phyloP scores from a whole-genome alignment of 345 rosid genomes.

The Limnanthes douglasii region DNA sequence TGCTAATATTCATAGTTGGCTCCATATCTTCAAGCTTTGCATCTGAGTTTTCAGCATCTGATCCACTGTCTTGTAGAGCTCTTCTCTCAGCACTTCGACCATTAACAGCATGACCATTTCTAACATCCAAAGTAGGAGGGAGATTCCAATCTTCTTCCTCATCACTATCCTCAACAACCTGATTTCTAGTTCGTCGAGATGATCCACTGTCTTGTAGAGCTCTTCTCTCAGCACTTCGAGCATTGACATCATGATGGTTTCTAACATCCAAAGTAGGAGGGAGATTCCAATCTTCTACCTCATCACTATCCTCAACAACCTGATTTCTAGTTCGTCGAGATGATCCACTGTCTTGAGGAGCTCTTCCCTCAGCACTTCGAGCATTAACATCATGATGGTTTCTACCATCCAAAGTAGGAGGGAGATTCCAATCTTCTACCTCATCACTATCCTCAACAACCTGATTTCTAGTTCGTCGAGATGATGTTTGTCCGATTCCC shows the following conservation, averaged over 20 bases:
- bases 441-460: conserved; percentile 26
- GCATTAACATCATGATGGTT: conserved; percentile 7
- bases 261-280: conserved; percentile 3
- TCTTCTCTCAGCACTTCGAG: conserved; percentile 3
- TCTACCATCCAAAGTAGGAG: conserved; percentile 7
- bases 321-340: background rate
- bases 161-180: conserved; percentile 12
- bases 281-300: conserved; percentile 7
- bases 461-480: conserved; percentile 11
- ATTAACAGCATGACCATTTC: conserved; percentile 4
- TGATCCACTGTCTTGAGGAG: conserved; percentile 8
- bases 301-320: conserved; percentile 15
- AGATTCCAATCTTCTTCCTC: conserved; percentile 9
- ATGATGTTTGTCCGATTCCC: conserved; percentile 26
- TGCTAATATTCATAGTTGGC: conserved; percentile 11
- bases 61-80: conserved; percentile 11
- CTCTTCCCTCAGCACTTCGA: conserved; percentile 5
- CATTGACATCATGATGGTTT: conserved; percentile 5
- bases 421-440: conserved; percentile 12
- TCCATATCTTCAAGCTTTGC: conserved; percentile 9
- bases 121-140: conserved; percentile 3
- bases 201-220: conserved; percentile 9
- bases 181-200: background rate
- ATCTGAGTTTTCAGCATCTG: conserved; percentile 9
- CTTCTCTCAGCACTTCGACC: conserved; percentile 2